These are phyloP conservation scores for Melampsora larici-populina DNA, from an alignment of 1,284 basidiomycete species.

Conservation along the genomic window DNA sequence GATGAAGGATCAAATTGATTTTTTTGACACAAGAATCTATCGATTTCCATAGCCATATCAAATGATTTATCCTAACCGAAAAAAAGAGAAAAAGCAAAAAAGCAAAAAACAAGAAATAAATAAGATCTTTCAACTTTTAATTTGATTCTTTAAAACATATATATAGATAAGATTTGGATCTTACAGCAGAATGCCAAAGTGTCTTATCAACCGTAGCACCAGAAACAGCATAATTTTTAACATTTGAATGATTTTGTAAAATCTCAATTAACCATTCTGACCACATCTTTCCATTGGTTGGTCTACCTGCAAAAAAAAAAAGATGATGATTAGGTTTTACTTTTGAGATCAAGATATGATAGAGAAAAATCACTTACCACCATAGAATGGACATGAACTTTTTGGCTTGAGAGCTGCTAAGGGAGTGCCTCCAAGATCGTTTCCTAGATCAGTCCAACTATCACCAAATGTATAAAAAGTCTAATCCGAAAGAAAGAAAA, in stretches of 20 bases:
- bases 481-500: not conserved
- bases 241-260: not conserved
- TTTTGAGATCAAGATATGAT: too few species aligned
- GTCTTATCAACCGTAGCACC: slow-evolving; percentile 16
- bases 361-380: not conserved
- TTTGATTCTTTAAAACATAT: too few species aligned
- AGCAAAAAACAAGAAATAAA: not conserved
- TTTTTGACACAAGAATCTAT: not conserved
- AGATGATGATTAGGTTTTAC: too few species aligned
- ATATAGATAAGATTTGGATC: too few species aligned
- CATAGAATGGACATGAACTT: not conserved
- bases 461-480: slow-evolving; percentile 20
- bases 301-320: not conserved
- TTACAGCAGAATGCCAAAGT: slow-evolving; percentile 6
- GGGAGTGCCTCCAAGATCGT: not conserved
- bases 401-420: not conserved
- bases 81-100: too few species aligned
- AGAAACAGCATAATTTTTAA: slow-evolving; percentile 13
- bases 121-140: too few species aligned
- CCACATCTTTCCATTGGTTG: slow-evolving; percentile 21
- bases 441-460: slow-evolving; percentile 16
- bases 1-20: too few species aligned
- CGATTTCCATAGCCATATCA: slow-evolving; percentile 12
- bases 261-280: not conserved
- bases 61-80: not conserved